Evolutionary conservation across 805 yeast genomes (phyloP).

Genomic region (Yamadazyma takamatsuzukensis): DNA sequence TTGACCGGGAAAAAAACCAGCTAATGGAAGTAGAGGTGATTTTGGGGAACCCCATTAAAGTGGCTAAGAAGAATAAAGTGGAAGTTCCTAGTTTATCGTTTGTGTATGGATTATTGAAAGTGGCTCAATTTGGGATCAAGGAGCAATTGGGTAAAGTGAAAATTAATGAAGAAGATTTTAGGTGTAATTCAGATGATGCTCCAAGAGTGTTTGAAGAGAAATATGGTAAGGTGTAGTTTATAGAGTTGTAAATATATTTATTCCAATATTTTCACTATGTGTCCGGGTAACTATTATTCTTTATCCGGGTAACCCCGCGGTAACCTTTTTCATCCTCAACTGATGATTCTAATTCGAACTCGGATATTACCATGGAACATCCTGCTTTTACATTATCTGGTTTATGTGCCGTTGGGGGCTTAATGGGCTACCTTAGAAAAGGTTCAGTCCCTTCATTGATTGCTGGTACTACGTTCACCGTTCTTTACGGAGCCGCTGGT

Average conservation of each 20-base stretch:
- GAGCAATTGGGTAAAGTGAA: constrained; percentile 47
- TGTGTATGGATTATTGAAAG: constrained; percentile 55
- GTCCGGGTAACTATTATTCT: no score
- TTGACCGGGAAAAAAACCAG: constrained; percentile 34
- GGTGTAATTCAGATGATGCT: constrained; percentile 15
- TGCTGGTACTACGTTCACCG: constrained; percentile 66
- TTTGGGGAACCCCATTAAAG: constrained; percentile 35
- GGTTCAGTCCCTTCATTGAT: constrained; percentile 75
- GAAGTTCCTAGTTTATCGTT: constrained; percentile 56
- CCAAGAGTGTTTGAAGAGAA: constrained; percentile 9
- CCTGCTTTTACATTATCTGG: constrained; percentile 72
- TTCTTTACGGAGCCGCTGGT: constrained; percentile 65
- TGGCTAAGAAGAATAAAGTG: constrained; percentile 37
- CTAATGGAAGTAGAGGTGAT: constrained; percentile 38
- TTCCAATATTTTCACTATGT: no score
- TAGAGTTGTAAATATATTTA: no score
- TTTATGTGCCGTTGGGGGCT: constrained; percentile 65
- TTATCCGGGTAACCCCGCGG: no score
- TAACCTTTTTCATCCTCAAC: no score
- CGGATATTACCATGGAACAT: no score
- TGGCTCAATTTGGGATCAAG: constrained; percentile 58
- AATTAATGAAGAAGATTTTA: constrained; percentile 21
- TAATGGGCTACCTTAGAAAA: constrained; percentile 63
- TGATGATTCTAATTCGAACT: no score
- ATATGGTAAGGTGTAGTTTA: constrained; percentile 1